These are phyloP conservation scores for Hypoxylon trugodes DNA, from an alignment of 495 filamentous ascomycete species.

Conservation along the genomic window DNA sequence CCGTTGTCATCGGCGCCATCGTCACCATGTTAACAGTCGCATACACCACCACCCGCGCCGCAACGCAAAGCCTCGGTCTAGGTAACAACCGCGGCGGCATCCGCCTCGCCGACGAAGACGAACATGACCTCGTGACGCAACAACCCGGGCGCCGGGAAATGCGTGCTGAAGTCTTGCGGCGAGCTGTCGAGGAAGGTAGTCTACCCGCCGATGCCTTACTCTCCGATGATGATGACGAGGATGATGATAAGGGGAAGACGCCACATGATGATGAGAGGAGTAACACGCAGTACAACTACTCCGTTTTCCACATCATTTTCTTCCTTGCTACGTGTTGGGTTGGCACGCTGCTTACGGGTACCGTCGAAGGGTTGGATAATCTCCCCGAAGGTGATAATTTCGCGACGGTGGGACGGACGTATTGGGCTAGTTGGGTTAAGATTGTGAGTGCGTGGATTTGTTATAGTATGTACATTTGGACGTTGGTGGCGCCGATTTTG, in stretches of 20 bases:
- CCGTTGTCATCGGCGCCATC: constrained; percentile 88
- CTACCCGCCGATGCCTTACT: constrained; percentile 90
- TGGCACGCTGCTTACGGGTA: constrained; percentile 88
- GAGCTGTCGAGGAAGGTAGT: constrained; percentile 89
- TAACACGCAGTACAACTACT: constrained; percentile 94
- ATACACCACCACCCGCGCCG: constrained; percentile 96
- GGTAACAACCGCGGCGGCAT: constrained; percentile 69
- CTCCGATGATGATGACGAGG: constrained; percentile 76
- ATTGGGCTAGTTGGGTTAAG: constrained; percentile 99
- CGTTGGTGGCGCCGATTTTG: constrained; percentile 82
- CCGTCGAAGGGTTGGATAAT: constrained; percentile 63
- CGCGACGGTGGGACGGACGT: constrained; percentile 89
- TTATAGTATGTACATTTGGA: constrained; percentile 94
- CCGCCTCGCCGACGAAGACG: constrained; percentile 70
- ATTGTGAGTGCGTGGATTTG: constrained; percentile 98
- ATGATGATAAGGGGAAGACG: constrained; percentile 63
- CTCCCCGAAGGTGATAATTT: constrained; percentile 69
- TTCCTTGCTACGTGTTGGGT: constrained; percentile 96
- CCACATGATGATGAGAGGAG: constrained; percentile 86
- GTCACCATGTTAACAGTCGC: constrained; percentile 97
- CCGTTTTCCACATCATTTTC: constrained; percentile 98
- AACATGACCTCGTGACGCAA: constrained; percentile 88
- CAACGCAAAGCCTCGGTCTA: constrained; percentile 90
- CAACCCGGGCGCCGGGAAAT: constrained; percentile 90
- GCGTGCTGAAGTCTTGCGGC: constrained; percentile 88